These are phyloP conservation scores for Colletotrichum tropicicola DNA, from an alignment of 2,329 filamentous ascomycete genomes.

Conservation along the genomic window DNA sequence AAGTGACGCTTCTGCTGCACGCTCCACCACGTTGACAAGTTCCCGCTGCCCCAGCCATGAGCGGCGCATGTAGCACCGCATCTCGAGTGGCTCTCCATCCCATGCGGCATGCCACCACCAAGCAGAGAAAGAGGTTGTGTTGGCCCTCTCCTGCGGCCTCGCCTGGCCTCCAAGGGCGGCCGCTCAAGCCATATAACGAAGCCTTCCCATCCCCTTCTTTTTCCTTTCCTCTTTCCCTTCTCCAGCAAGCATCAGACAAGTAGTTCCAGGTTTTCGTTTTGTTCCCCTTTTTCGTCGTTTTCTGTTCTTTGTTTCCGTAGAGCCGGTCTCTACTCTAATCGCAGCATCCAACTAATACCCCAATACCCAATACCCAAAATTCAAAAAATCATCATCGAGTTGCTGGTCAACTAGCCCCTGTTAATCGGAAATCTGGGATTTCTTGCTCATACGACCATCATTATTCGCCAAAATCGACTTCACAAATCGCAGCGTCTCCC, in stretches of 20 bases:
- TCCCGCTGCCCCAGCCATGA: slow-evolving; percentile 22
- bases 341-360: slow-evolving; percentile 36
- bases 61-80: slow-evolving; percentile 23
- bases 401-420: slow-evolving; percentile 53
- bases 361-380: slow-evolving; percentile 33
- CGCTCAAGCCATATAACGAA: slow-evolving; percentile 35
- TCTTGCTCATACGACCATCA: slow-evolving; percentile 60
- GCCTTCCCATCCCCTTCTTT: slow-evolving; percentile 48
- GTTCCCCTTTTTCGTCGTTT: slow-evolving; percentile 47
- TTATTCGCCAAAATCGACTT: slow-evolving; percentile 17
- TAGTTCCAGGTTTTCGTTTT: slow-evolving; percentile 65
- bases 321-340: slow-evolving; percentile 63
- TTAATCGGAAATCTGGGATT: slow-evolving; percentile 62
- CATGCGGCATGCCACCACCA: background rate
- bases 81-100: slow-evolving; percentile 14
- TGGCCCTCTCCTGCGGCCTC: slow-evolving; percentile 19
- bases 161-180: slow-evolving; percentile 19
- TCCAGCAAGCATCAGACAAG: slow-evolving; percentile 72
- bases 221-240: slow-evolving; percentile 58
- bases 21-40: slow-evolving; percentile 24
- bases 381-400: slow-evolving; percentile 37
- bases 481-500: slow-evolving; percentile 40
- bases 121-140: background rate
- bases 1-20: slow-evolving; percentile 23
- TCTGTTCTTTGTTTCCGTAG: slow-evolving; percentile 50